These are phyloP conservation scores for Venturia aucupariae DNA, from an alignment of 2,329 filamentous ascomycete genomes.

Conservation along the genomic window DNA sequence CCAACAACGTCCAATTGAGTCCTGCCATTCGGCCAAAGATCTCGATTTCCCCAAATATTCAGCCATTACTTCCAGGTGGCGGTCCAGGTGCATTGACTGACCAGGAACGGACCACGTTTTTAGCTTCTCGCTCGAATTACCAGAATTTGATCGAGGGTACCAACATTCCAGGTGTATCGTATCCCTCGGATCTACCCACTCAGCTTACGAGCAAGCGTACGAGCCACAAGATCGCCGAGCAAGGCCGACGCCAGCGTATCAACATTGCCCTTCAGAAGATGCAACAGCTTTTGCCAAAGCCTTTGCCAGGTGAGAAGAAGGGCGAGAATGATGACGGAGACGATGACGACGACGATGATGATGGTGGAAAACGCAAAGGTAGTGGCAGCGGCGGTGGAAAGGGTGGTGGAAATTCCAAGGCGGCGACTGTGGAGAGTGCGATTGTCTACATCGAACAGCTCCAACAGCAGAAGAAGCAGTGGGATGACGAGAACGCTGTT, in stretches of 20 bases:
- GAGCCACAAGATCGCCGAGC: constrained; percentile 95
- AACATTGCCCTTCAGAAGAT: constrained; percentile 91
- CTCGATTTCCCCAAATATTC: constrained; percentile 72
- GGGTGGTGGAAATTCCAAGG: constrained; percentile 61
- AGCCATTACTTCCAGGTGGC: constrained; percentile 70
- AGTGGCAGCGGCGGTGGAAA: constrained; percentile 31
- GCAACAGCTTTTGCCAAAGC: constrained; percentile 59
- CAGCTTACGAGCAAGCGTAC: constrained; percentile 94
- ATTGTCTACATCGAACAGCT: constrained; percentile 90
- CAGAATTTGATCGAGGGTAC: constrained; percentile 95
- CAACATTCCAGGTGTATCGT: constrained; percentile 78
- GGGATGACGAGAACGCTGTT: constrained; percentile 46
- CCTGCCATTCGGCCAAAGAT: constrained; percentile 83
- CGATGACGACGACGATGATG: constrained; percentile 11
- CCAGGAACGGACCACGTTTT: constrained; percentile 59
- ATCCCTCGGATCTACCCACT: constrained; percentile 82
- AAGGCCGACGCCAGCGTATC: constrained; percentile 89
- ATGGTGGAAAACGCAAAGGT: constrained; percentile 4
- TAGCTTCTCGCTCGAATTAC: constrained; percentile 95
- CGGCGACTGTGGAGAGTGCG: constrained; percentile 92
- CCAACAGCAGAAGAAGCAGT: constrained; percentile 60
- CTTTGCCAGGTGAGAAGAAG: constrained; percentile 27
- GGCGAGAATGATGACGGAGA: constrained; percentile 9
- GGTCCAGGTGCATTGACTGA: constrained; percentile 40
- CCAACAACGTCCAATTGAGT: constrained; percentile 64